phyloP scores from a whole-genome alignment of 129 eudicot species.

The Helichrysum umbraculigerum region DNA sequence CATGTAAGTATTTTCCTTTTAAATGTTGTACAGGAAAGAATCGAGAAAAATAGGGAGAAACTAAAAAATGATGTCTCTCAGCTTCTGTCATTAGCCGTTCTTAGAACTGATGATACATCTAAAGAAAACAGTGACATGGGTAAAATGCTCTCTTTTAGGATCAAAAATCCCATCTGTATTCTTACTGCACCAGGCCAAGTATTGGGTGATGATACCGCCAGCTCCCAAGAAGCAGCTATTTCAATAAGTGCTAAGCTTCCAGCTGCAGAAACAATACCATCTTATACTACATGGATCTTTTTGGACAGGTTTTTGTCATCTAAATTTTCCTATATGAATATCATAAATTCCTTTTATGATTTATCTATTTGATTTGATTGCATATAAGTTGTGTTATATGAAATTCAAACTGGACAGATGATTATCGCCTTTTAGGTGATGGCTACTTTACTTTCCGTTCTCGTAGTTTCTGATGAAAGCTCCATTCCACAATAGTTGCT shows the following conservation, averaged over 20 bases:
- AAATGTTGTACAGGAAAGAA: slow-evolving; percentile 53
- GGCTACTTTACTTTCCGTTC: slow-evolving; percentile 4
- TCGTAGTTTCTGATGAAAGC: slow-evolving; percentile 15
- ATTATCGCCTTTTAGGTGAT: neutral
- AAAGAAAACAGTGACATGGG: slow-evolving; percentile 32
- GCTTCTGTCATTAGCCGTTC: slow-evolving; percentile 40
- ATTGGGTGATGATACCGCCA: slow-evolving; percentile 51
- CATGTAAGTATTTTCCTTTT: slow-evolving; percentile 9
- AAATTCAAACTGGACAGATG: neutral
- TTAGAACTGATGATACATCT: slow-evolving; percentile 33
- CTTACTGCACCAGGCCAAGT: slow-evolving; percentile 48
- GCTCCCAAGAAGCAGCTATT: slow-evolving; percentile 49
- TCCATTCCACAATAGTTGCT: slow-evolving; percentile 26
- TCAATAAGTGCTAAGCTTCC: slow-evolving; percentile 69
- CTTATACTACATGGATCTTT: slow-evolving; percentile 90
- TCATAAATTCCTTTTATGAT: neutral
- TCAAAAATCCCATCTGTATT: slow-evolving; percentile 52
- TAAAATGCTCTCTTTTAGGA: slow-evolving; percentile 56
- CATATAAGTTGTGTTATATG: slow-evolving; percentile 3
- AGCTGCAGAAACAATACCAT: slow-evolving; percentile 63
- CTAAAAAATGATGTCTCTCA: slow-evolving; percentile 50
- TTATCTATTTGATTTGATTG: neutral
- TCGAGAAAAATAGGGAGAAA: slow-evolving; percentile 52
- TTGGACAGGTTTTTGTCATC: slow-evolving; percentile 51
- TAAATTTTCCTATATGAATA: neutral